phyloP scores from a whole-genome alignment of 768 basidiomycete genomes.

The Auriscalpium orientale region DNA sequence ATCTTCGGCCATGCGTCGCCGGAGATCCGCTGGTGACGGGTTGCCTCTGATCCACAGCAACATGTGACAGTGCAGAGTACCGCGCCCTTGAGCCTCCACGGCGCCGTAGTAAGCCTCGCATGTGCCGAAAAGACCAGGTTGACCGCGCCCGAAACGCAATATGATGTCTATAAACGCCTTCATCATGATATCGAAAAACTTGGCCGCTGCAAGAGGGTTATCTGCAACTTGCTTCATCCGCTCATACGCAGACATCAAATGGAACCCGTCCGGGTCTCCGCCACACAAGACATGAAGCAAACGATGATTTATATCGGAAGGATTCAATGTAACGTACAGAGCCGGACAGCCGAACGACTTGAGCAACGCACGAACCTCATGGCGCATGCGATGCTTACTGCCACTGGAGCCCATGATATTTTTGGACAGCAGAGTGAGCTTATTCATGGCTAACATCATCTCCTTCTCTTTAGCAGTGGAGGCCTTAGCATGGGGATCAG shows the following conservation, averaged over 20 bases:
- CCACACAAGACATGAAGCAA: constrained; percentile 33
- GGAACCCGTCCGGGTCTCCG: constrained; percentile 28
- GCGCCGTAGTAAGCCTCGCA: constrained; percentile 32
- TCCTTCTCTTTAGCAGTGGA: neutral
- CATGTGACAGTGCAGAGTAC: too few species aligned
- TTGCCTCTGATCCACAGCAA: too few species aligned
- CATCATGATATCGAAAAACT: constrained; percentile 38
- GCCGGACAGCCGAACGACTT: neutral
- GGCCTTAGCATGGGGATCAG: neutral
- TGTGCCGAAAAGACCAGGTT: constrained; percentile 27
- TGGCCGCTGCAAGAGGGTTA: constrained; percentile 32
- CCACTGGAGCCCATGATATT: too few species aligned
- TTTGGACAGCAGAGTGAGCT: neutral
- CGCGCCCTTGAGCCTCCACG: too few species aligned
- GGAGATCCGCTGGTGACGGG: too few species aligned
- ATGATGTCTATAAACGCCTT: constrained; percentile 26
- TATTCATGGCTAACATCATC: neutral
- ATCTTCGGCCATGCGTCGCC: too few species aligned
- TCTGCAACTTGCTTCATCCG: too few species aligned
- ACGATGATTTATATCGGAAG: constrained; percentile 34
- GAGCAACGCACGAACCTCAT: neutral
- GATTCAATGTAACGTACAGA: constrained; percentile 23
- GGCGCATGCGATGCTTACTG: too few species aligned
- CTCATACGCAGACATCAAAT: constrained; percentile 21
- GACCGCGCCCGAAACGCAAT: neutral